Evolutionary conservation across 768 basidiomycete genomes (phyloP).

Genomic region (Trametes coccinea): DNA sequence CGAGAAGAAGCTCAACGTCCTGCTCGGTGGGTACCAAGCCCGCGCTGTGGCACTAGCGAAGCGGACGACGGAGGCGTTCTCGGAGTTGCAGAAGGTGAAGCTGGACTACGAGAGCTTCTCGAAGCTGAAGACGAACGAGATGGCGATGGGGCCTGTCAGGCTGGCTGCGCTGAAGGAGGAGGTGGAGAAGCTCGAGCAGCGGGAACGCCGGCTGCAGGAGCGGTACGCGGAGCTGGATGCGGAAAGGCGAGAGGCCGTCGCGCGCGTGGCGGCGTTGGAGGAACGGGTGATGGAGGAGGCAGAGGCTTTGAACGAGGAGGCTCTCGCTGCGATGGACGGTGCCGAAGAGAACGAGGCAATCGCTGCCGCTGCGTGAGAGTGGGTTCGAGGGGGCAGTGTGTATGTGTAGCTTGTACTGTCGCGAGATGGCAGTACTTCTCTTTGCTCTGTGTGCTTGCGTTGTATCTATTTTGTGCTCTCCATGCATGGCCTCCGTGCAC

Average conservation of each 20-base stretch:
- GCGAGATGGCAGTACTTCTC: not conserved
- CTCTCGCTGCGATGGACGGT: slow-evolving; percentile 62
- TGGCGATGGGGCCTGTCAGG: slow-evolving; percentile 72
- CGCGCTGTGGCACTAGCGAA: slow-evolving; percentile 67
- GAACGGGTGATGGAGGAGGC: slow-evolving; percentile 87
- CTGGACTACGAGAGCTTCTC: slow-evolving; percentile 81
- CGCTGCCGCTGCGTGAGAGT: not conserved
- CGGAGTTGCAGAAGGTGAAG: slow-evolving; percentile 64
- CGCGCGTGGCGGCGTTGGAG: slow-evolving; percentile 65
- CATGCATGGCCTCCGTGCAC: not conserved
- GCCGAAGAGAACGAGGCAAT: slow-evolving; percentile 8
- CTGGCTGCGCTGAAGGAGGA: slow-evolving; percentile 83
- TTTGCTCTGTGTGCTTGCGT: too few relatives aligned
- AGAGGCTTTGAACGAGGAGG: slow-evolving; percentile 77
- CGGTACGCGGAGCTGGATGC: slow-evolving; percentile 81
- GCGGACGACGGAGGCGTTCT: slow-evolving; percentile 66
- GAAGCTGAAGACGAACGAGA: slow-evolving; percentile 70
- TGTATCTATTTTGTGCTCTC: too few relatives aligned
- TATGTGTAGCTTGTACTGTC: not conserved
- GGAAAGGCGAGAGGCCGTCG: slow-evolving; percentile 62
- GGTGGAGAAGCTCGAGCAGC: slow-evolving; percentile 73
- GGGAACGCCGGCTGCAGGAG: slow-evolving; percentile 79
- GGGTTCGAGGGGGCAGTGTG: not conserved
- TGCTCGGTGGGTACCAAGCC: slow-evolving; percentile 88
- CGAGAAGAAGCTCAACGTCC: slow-evolving; percentile 88